Conservation (phyloP, 352 stramenopile genomes). For the Phytophthora rubi region DNA sequence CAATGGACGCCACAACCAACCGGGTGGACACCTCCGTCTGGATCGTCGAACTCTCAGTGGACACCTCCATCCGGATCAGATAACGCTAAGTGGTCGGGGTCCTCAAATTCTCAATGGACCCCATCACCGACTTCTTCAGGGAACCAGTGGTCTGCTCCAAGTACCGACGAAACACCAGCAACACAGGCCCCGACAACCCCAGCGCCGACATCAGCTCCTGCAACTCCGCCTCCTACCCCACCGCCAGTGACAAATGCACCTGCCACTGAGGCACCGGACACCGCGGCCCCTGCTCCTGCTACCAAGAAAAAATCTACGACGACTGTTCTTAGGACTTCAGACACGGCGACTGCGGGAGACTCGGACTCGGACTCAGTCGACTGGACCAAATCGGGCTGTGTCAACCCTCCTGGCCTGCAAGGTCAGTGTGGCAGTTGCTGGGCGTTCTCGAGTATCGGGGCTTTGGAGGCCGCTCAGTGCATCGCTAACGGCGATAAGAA, state of each 20-base stretch:
- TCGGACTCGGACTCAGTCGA: constrained; percentile 40
- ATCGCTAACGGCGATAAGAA: constrained; percentile 69
- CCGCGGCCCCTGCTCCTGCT: constrained; percentile 15
- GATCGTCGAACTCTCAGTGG: constrained; percentile 14
- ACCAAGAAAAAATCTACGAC: constrained; percentile 19
- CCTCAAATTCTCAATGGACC: constrained; percentile 18
- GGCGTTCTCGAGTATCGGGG: constrained; percentile 94
- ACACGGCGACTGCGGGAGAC: constrained; percentile 20
- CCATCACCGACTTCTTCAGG: neutral
- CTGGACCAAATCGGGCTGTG: constrained; percentile 52
- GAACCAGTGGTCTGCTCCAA: constrained; percentile 20
- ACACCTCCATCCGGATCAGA: neutral
- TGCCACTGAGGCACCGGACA: neutral
- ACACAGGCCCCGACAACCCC: constrained; percentile 7
- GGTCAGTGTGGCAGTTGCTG: constrained; percentile 97
- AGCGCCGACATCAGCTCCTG: constrained; percentile 10
- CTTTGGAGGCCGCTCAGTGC: constrained; percentile 91
- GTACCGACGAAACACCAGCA: constrained; percentile 6
- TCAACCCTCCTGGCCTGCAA: constrained; percentile 93
- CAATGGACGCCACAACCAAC: constrained; percentile 5
- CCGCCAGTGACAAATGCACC: constrained; percentile 1
- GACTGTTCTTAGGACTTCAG: neutral
- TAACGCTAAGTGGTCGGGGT: neutral
- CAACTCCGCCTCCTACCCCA: neutral
- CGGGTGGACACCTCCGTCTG: constrained; percentile 7